A percentile compares a stretch with the other conserved stretches of the same genome.
phyloP scores from a whole-genome alignment of 2,329 filamentous ascomycete species.

The Microdochium paspali region DNA sequence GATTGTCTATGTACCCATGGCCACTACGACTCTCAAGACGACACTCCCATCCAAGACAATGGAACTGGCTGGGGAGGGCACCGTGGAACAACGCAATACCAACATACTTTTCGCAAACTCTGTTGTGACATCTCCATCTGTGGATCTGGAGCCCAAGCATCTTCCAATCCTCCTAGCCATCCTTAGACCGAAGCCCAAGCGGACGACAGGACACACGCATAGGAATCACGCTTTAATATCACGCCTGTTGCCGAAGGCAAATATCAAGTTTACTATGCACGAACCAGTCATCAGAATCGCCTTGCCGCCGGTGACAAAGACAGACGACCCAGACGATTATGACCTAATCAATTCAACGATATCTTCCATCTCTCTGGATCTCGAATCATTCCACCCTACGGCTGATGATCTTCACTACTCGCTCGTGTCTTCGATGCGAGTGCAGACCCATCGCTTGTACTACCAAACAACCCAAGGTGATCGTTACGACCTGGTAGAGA shows the following conservation, averaged over 20 bases:
- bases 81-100: slow-evolving; percentile 75
- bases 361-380: slow-evolving; percentile 84
- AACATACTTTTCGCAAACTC: slow-evolving; percentile 96
- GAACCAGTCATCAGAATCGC: slow-evolving; percentile 90
- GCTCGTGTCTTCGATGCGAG: slow-evolving; percentile 68
- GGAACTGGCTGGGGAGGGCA: slow-evolving; percentile 63
- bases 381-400: slow-evolving; percentile 90
- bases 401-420: slow-evolving; percentile 82
- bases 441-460: slow-evolving; percentile 83
- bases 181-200: slow-evolving; percentile 45
- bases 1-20: slow-evolving; percentile 91
- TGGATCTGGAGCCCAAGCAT: slow-evolving; percentile 88
- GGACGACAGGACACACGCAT: slow-evolving; percentile 28
- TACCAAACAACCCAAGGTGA: slow-evolving; percentile 82
- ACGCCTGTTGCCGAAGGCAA: slow-evolving; percentile 85
- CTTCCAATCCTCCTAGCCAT: slow-evolving; percentile 76
- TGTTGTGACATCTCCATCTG: slow-evolving; percentile 88
- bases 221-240: slow-evolving; percentile 67
- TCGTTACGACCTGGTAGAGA: slow-evolving; percentile 79
- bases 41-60: slow-evolving; percentile 93
- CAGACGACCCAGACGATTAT: slow-evolving; percentile 66
- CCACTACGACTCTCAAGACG: slow-evolving; percentile 88
- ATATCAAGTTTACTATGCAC: slow-evolving; percentile 91
- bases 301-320: slow-evolving; percentile 65
- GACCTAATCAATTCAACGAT: slow-evolving; percentile 93